Base-by-base conservation (phyloP, 1,284 basidiomycete species). In the Ganoderma leucocontextum region DNA sequence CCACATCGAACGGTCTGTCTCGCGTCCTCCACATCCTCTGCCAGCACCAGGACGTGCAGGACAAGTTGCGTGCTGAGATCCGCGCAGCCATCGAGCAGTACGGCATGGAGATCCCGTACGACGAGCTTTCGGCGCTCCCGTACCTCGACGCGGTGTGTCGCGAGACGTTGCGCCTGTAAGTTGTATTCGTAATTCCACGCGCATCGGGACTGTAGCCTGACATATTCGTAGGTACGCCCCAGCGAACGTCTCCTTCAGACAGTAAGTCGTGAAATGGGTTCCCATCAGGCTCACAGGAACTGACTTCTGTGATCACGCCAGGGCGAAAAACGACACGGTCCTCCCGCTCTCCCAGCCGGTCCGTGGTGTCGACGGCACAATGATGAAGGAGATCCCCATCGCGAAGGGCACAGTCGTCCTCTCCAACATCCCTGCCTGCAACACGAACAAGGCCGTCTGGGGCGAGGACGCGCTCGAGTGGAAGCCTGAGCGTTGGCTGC, bases 381-480 rank as follows among this genome's bases (percentile, higher is more conserved):
- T 73, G 0, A 77, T 84, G 4, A 75, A 80, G 36, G 78, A 79
- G 35, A 74, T 89, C 35, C 65, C 79, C 0, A 75, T 84, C 13
- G 68, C 75, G 35, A 85, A 85, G 70, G 87, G 85, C 3, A 84
- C 87, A 2, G 5, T 22, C 10, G 7, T 62, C n/a, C 4, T 47
- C n/a, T 78, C 89, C 29, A 85, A 87, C 1, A 84, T 89, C 22
- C 68, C 81, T 2, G 76, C 79, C 0, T 72, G 87, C 59, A 89
- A 90, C 72, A 74, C 80, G 9, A 76, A 80, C 52, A 82, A 81
- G 68, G 77, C 80, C 2, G 75, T 89, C 6, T 90, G 88, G 88
- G 88, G 89, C 10, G 80, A 83, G 49, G 88, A 90, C 73, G 82
- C 86, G 4, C 68, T 72, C 19, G 83, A 87, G 63, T 89, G 85